Evolutionary conservation across 805 yeast species (phyloP), one percentile per base, ranked within the genome.

Genomic region (Lachancea thermotolerans): DNA sequence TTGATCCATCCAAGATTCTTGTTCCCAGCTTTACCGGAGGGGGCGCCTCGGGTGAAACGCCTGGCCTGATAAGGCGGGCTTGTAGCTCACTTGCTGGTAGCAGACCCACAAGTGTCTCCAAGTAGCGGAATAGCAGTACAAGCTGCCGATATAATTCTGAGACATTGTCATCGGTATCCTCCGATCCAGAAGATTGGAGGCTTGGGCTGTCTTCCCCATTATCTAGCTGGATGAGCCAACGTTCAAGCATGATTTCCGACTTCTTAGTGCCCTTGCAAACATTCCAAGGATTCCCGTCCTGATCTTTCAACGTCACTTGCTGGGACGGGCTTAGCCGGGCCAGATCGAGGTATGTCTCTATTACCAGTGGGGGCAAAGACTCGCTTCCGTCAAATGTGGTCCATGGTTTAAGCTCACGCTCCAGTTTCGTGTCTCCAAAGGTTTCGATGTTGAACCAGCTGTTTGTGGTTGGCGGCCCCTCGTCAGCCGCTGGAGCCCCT

Each of bases 171-270:
- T 32, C 29, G 16, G 32, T 10, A 17, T 37, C 38, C 25, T 21
- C 25, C 25, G 25, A 21, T 21, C 4, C 25, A 25, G 32, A 14
- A 15, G 4, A n/a, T 21, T 10, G n/a, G 14, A 15, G 39, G 39
- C 30, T 21, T 3, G 41, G 34, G 33, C 14, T 30, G 31, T 39
- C 21, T 14, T 40, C 51, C 7, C 52, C 52, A 33, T 51, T 65
- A 56, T 84, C 90, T 49, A 90, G 76, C 61, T 90, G 96, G 30
- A 93, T 67, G 18, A 88, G 71, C 99, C 99, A 93, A 48, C 99
- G 74, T 59, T 93, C 99, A 46, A 93, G 67, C 2, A 93, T 96
- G n/a, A 93, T 77, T 63, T 91, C 98, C 14, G 78, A 72, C 56
- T 84, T 84, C 56, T 76, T 78, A 2, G 75, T 70, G 11, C 82